A percentile compares a stretch with the other conserved stretches of the same genome.
Conservation (phyloP, 2,329 filamentous ascomycete species). For the Pleoardoris graminearum region DNA sequence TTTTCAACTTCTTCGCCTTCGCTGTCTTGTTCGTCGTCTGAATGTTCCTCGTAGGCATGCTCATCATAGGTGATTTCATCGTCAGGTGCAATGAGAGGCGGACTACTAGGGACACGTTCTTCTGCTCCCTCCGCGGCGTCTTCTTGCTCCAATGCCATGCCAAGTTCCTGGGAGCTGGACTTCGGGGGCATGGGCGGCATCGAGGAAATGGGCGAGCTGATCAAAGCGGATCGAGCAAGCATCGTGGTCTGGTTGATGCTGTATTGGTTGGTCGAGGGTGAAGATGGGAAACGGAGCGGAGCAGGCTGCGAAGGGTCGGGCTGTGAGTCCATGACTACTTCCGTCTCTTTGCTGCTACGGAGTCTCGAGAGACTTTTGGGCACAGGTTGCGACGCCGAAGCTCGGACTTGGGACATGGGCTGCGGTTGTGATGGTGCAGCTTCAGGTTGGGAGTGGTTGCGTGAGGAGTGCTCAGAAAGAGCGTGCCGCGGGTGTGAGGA, state of each 20-base stretch:
- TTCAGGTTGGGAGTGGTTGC: constrained; percentile 22
- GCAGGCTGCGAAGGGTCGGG: constrained; percentile 40
- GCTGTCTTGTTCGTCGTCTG: constrained; percentile 24
- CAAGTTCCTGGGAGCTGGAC: constrained; percentile 19
- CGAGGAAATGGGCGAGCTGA: constrained; percentile 38
- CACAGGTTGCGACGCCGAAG: constrained; percentile 21
- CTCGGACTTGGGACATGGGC: constrained; percentile 22
- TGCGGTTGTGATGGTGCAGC: constrained; percentile 28
- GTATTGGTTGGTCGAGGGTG: constrained; percentile 40
- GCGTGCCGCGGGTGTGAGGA: constrained; percentile 40
- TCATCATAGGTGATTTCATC: constrained; percentile 31
- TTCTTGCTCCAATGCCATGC: constrained; percentile 12
- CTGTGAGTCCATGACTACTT: constrained; percentile 53
- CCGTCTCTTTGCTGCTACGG: constrained; percentile 39
- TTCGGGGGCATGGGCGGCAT: constrained; percentile 35
- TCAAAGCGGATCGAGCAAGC: constrained; percentile 31
- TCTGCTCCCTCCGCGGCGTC: constrained; percentile 22
- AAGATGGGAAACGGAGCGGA: constrained; percentile 41
- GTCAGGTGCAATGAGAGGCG: constrained; percentile 30
- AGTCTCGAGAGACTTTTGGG: constrained; percentile 18
- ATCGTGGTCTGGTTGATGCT: constrained; percentile 44
- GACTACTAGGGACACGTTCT: constrained; percentile 44
- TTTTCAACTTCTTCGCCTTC: constrained; percentile 14
- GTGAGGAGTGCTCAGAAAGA: constrained; percentile 25
- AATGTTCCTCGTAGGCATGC: constrained; percentile 29